Base-by-base conservation (phyloP, 1,284 basidiomycete genomes). In the Coriolopsis trogii region DNA sequence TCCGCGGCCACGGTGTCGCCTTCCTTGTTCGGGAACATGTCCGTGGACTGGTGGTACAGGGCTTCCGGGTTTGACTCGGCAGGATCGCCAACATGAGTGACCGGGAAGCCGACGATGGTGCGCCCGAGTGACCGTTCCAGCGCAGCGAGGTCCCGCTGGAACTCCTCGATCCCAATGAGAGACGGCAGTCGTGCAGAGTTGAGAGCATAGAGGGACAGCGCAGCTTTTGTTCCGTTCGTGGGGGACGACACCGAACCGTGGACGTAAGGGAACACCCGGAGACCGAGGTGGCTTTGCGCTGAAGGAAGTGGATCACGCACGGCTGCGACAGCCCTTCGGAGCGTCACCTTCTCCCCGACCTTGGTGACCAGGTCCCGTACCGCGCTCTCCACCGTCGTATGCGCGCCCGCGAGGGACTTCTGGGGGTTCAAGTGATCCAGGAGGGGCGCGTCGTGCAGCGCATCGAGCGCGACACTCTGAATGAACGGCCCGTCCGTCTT, bases 41-140 rank as follows among this genome's bases (percentile, higher is more conserved):
- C 86, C 63, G 94, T 93, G 4, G 84, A 84, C 66, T 97, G 95
- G 21, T 85, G 77, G 63, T 93, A 89, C 48, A 98, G 70, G 15
- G 82, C 83, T 4, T 77, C 81, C 30, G 87, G 82, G 31, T 83
- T 80, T 13, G 73, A 73, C 13, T 69, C 68, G 4, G 72, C 74
- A 3, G 66, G 51, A 2, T 72, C 61, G 12, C 63, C 71, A 37
- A 97, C 76, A 0, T 75, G 77, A n/a, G 70, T 72, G 0, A 93
- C 93, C 23, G 90, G 83, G 69, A 95, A 90, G 1, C 94, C 95
- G 9, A 88, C 87, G 29, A 93, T 87, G 70, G 97, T 95, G 43
- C 93, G 80, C 1, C 89, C 91, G 7, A 97, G 62, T 5, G 87
- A 84, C 18, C 92, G 84, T 56, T 89, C 85, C 3, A 97, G 72